These are phyloP conservation scores for Boletus rubroflammeus DNA, from an alignment of 768 basidiomycete genomes.

Conservation along the genomic window DNA sequence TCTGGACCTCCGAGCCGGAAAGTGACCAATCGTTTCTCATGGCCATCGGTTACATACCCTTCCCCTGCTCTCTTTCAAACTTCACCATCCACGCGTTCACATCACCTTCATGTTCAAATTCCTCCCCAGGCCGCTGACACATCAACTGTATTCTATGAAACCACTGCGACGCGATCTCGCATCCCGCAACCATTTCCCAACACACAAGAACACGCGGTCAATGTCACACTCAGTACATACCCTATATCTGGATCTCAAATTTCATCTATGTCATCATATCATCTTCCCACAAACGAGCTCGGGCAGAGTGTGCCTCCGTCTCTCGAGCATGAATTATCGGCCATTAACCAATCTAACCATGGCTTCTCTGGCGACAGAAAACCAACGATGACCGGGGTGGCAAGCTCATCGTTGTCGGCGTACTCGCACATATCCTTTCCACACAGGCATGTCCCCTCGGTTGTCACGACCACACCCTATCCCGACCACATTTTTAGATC, in stretches of 20 bases:
- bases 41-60: slow-evolving; percentile 42
- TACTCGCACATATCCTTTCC: slow-evolving; percentile 27
- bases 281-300: slow-evolving; percentile 20
- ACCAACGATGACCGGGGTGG: not conserved
- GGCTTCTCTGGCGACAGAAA: slow-evolving; percentile 8
- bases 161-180: slow-evolving; percentile 37
- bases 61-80: slow-evolving; percentile 51
- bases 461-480: slow-evolving; percentile 43
- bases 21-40: slow-evolving; percentile 35
- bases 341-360: slow-evolving; percentile 19
- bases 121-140: slow-evolving; percentile 37
- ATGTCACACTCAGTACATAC: slow-evolving; percentile 27
- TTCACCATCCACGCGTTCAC: slow-evolving; percentile 27
- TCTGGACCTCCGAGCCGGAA: slow-evolving; percentile 41
- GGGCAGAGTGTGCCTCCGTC: slow-evolving; percentile 11
- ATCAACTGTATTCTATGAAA: slow-evolving; percentile 69
- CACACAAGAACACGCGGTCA: slow-evolving; percentile 20
- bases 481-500: slow-evolving; percentile 13
- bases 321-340: slow-evolving; percentile 22
- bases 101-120: slow-evolving; percentile 29
- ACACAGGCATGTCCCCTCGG: slow-evolving; percentile 50
- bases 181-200: slow-evolving; percentile 17
- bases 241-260: slow-evolving; percentile 31
- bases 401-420: slow-evolving; percentile 12
- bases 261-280: slow-evolving; percentile 34